phyloP scores from a whole-genome alignment of 768 basidiomycete genomes.

The Tylopilus plumbeoviolaceoides region DNA sequence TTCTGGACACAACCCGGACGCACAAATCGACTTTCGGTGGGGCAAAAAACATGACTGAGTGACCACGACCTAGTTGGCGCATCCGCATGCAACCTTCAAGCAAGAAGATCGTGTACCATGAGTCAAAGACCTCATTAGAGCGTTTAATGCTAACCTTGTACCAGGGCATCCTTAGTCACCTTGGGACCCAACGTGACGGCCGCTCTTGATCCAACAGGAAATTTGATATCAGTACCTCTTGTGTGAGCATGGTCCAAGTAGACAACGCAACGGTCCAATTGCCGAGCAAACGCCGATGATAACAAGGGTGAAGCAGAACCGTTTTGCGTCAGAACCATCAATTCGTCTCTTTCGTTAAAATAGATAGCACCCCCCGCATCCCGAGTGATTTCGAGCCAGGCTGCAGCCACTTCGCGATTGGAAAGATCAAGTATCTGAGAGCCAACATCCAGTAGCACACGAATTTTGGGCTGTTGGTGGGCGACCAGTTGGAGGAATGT shows the following conservation, averaged over 20 bases:
- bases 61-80: slow-evolving; percentile 42
- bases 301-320: slow-evolving; percentile 17
- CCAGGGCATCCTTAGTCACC: slow-evolving; percentile 32
- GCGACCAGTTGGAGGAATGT: neutral
- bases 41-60: slow-evolving; percentile 44
- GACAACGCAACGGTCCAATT: slow-evolving; percentile 28
- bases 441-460: slow-evolving; percentile 22
- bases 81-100: slow-evolving; percentile 51
- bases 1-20: slow-evolving; percentile 28
- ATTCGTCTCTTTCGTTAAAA: slow-evolving; percentile 17
- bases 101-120: too few species aligned
- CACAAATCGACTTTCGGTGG: slow-evolving; percentile 34
- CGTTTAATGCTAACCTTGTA: slow-evolving; percentile 25
- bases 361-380: slow-evolving; percentile 15
- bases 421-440: slow-evolving; percentile 50
- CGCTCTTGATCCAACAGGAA: slow-evolving; percentile 20
- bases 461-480: neutral
- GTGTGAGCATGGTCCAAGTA: slow-evolving; percentile 19
- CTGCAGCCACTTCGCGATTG: slow-evolving; percentile 36
- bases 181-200: slow-evolving; percentile 24
- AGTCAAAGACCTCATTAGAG: too few species aligned
- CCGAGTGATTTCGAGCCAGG: slow-evolving; percentile 35
- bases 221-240: slow-evolving; percentile 36
- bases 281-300: slow-evolving; percentile 26
- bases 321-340: slow-evolving; percentile 25